Base-by-base conservation (phyloP, 1,139 yeast species). In the Meyerozyma elateridarum region DNA sequence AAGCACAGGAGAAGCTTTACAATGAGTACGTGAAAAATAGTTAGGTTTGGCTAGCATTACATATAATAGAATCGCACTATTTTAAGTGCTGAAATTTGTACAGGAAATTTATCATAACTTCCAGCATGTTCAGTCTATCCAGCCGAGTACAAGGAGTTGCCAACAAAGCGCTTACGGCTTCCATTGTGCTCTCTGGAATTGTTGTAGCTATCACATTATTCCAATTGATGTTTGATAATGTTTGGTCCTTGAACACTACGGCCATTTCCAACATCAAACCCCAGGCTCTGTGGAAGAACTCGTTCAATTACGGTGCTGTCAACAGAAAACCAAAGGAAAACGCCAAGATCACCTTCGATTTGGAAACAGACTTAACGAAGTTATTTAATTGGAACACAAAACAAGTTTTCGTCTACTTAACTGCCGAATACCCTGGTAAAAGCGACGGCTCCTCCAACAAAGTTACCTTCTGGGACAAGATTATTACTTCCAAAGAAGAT, bases 381-480 rank as follows among this genome's bases (percentile, higher is more conserved):
- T 66, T 91, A 36, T 89, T 89, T 72, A 88, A 85, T 56, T 91
- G 97, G 96, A 91, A 91, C 59, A 91, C 98, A 8, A 91, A 91
- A 52, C 98, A 91, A 56, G 77, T 91, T 14, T 89, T 91, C 53
- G 84, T 83, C 4, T 91, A 89, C 49, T 66, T 91, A 40, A 85
- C 95, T 2, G 96, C 95, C 2, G 93, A 87, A 49, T 88, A 89
- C 50, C 79, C 81, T 8, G 91, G 91, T 2, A 70, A 69, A 44
- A 61, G 61, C 25, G 56, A 52, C 2, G 69, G 60, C 3, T 63
- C 76, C 2, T 54, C 59, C 15, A 85, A 81, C 60, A 77, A 78
- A 39, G 85, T 89, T 22, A 84, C 93, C 0, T 78, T 85, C 51
- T 91, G 98, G 98, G 97, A 91, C 59, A 73, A 73, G 48, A 89